Base-by-base conservation (phyloP, 1,139 yeast species). In the Taphrina deformans region DNA sequence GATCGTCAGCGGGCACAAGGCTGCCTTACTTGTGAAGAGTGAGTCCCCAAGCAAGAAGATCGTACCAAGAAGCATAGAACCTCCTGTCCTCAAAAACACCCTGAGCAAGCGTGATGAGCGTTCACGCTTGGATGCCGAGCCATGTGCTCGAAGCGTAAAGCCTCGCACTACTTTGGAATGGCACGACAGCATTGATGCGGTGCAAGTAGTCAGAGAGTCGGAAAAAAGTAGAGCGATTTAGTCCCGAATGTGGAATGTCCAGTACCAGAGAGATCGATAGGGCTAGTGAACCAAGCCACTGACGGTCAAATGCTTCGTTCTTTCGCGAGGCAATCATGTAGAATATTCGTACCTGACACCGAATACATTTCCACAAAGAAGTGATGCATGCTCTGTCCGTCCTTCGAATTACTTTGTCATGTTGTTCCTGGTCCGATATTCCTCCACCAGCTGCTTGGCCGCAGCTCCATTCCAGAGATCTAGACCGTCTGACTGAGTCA, bases 381-480 rank as follows among this genome's bases (percentile, higher is more conserved):
- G n/a, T n/a, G n/a, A n/a, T n/a, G n/a, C n/a, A n/a, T n/a, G n/a
- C n/a, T n/a, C n/a, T n/a, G n/a, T n/a, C n/a, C n/a, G n/a, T n/a
- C n/a, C n/a, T n/a, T n/a, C n/a, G n/a, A 10, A 29, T 29, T 29
- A 29, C 9, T 29, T 10, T 29, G 33, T 6, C 33, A 29, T 29
- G 33, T 10, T 6, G 16, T 38, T 12, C n/a, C 18, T 2, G 7
- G 41, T 16, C 4, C 33, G 33, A 27, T 48, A 48, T 16, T 26
- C 21, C 16, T 26, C 35, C 12, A 29, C n/a, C 38, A 26, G 16
- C 14, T 24, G 23, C 16, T 9, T 18, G 14, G 55, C 44, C 2
- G n/a, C 29, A 5, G 10, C 14, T 9, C 66, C 66, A 50, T 65
- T 65, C 67, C 67, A 65, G 12, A 48, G 21, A 12, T 55, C 66